Evolutionary conservation across 2,329 filamentous ascomycete genomes (phyloP).

Genomic region (Cordyceps tenuipes): DNA sequence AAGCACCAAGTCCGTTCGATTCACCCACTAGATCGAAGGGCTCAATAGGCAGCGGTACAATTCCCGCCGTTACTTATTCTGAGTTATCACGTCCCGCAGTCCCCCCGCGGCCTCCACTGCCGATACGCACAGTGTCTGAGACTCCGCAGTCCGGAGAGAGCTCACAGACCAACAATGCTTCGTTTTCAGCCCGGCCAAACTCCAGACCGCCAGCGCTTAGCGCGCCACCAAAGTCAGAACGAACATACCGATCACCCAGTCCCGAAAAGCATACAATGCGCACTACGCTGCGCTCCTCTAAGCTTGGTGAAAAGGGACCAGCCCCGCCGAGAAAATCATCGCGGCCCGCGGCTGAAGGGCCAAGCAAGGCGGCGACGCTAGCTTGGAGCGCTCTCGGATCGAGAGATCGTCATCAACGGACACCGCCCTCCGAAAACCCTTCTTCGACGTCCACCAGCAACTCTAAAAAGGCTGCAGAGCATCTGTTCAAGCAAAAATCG

Average conservation of each 20-base stretch:
- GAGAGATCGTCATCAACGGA: slow-evolving; percentile 26
- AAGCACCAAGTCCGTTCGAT: slow-evolving; percentile 18
- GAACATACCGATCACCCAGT: slow-evolving; percentile 40
- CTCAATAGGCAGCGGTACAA: slow-evolving; percentile 73
- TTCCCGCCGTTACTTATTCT: slow-evolving; percentile 70
- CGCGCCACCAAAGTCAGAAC: slow-evolving; percentile 27
- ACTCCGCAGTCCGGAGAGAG: slow-evolving; percentile 31
- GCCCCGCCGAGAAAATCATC: slow-evolving; percentile 33
- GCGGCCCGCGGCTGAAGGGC: slow-evolving; percentile 39
- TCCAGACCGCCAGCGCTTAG: slow-evolving; percentile 25
- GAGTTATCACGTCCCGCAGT: slow-evolving; percentile 66
- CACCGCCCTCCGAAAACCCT: slow-evolving; percentile 18
- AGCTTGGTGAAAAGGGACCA: slow-evolving; percentile 32
- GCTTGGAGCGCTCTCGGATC: slow-evolving; percentile 48
- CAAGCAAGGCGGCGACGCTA: slow-evolving; percentile 55
- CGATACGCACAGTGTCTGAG: slow-evolving; percentile 46
- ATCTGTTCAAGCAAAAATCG: slow-evolving; percentile 23
- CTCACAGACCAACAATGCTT: slow-evolving; percentile 12
- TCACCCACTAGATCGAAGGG: slow-evolving; percentile 31
- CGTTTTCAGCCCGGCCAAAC: slow-evolving; percentile 4
- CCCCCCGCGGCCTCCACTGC: slow-evolving; percentile 48
- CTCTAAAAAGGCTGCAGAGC: slow-evolving; percentile 24
- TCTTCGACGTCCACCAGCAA: slow-evolving; percentile 15
- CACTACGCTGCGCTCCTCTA: slow-evolving; percentile 49
- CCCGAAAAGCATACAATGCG: slow-evolving; percentile 55